Evolutionary conservation across 768 basidiomycete species (phyloP).

Genomic region (Clitopilus passeckerianus): DNA sequence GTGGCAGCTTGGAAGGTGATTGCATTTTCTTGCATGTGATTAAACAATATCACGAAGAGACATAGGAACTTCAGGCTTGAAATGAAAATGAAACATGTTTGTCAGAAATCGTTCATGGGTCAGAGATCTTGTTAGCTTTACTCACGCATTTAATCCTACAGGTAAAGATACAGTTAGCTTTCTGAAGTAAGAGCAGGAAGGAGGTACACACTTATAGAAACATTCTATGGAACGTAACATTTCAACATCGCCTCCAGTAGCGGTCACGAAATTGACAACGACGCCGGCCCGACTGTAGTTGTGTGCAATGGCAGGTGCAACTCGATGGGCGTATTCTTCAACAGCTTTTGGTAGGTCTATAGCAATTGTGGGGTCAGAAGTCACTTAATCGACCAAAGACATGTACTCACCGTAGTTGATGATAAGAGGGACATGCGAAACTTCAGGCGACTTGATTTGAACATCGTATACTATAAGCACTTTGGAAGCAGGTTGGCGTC

Average conservation of each 20-base stretch:
- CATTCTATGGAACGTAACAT: constrained; percentile 98
- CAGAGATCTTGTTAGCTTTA: constrained; percentile 6
- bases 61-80: constrained; percentile 85
- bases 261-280: constrained; percentile 94
- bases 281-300: constrained; percentile 86
- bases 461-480: constrained; percentile 93
- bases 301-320: constrained; percentile 84
- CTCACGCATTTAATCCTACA: constrained; percentile 85
- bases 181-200: not conserved
- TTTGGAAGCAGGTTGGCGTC: constrained; percentile 64
- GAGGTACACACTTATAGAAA: constrained; percentile 77
- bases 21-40: constrained; percentile 32
- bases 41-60: constrained; percentile 87
- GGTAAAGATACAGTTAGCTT: constrained; percentile 11
- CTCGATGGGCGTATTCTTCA: constrained; percentile 97
- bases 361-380: too few relatives aligned
- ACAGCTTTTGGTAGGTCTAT: constrained; percentile 89
- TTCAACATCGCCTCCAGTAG: constrained; percentile 96
- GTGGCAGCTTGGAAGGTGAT: constrained; percentile 31
- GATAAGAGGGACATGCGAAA: constrained; percentile 86
- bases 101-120: constrained; percentile 1
- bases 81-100: constrained; percentile 13
- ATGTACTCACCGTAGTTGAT: constrained; percentile 80
- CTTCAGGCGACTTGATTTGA: constrained; percentile 84
- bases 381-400: not conserved